Evolutionary conservation across 495 filamentous ascomycete genomes (phyloP).

Genomic region (Tuber magnatum): DNA sequence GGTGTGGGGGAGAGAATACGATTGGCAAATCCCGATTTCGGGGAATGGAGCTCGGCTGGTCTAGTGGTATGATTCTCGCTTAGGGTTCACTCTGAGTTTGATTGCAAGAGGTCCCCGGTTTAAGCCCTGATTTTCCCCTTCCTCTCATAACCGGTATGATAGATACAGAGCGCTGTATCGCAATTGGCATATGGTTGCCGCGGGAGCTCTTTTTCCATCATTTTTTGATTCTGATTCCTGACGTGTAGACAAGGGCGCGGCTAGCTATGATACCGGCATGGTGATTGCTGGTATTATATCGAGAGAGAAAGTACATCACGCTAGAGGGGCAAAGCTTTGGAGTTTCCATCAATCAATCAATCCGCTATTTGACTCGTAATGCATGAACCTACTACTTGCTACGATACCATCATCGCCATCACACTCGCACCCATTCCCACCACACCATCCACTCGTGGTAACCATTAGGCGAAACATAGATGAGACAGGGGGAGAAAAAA

Average conservation of each 20-base stretch:
- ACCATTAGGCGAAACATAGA: background rate
- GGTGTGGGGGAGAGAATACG: no score
- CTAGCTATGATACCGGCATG: no score
- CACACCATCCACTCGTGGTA: background rate
- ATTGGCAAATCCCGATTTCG: background rate
- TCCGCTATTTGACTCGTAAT: no score
- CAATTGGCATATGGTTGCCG: no score
- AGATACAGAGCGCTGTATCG: no score
- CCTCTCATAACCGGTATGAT: no score
- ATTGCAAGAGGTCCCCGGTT: slow-evolving; percentile 38
- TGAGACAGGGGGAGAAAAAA: background rate
- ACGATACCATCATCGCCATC: background rate
- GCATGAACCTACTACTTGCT: background rate
- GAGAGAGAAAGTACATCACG: background rate
- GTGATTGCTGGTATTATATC: no score
- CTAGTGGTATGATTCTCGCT: slow-evolving; percentile 39
- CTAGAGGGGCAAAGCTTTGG: background rate
- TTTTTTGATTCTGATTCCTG: no score
- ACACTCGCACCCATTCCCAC: background rate
- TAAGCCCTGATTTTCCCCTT: slow-evolving; percentile 17
- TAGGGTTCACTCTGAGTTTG: slow-evolving; percentile 37
- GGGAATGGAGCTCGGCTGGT: slow-evolving; percentile 26
- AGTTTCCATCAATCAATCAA: slow-evolving; percentile 2
- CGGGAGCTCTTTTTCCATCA: no score
- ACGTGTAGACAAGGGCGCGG: no score